These are phyloP conservation scores for Cadophora sp. DNA, from an alignment of 2,329 filamentous ascomycete species.

Conservation along the genomic window DNA sequence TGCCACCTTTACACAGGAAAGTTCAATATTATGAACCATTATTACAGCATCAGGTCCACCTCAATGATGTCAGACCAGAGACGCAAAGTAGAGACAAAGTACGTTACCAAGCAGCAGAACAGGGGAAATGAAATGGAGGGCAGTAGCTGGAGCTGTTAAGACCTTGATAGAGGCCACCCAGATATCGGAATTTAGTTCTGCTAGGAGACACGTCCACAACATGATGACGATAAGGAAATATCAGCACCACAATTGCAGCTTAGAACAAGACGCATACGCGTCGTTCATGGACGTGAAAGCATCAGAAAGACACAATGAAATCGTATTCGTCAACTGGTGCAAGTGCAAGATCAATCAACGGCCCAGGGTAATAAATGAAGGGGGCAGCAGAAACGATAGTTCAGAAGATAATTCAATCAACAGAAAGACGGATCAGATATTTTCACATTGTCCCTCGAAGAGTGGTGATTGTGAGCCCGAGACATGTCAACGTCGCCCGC, in stretches of 20 bases:
- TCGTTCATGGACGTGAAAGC: neutral
- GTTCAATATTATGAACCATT: no score
- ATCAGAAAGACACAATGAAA: neutral
- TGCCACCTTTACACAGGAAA: no score
- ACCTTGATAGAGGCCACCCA: neutral
- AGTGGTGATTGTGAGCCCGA: slow-evolving; percentile 68
- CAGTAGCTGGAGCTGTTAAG: neutral
- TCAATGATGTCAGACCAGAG: no score
- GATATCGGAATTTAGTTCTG: neutral
- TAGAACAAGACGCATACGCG: neutral
- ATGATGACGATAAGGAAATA: neutral
- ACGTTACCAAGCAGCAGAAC: no score
- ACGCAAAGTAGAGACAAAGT: no score
- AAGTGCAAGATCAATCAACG: slow-evolving; percentile 10
- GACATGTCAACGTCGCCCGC: slow-evolving; percentile 71
- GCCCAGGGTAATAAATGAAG: slow-evolving; percentile 15
- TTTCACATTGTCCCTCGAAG: slow-evolving; percentile 67
- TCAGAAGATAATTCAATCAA: slow-evolving; percentile 42
- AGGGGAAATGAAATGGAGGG: no score
- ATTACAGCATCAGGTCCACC: no score
- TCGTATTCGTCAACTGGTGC: neutral
- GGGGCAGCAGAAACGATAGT: slow-evolving; percentile 28
- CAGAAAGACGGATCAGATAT: slow-evolving; percentile 61
- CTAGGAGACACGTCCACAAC: slow-evolving; percentile 3
- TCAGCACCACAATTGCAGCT: neutral